A percentile compares a stretch with the other conserved stretches of the same genome.
These are phyloP conservation scores for Kwoniella botswanensis DNA, from an alignment of 768 basidiomycete genomes.

Conservation along the genomic window DNA sequence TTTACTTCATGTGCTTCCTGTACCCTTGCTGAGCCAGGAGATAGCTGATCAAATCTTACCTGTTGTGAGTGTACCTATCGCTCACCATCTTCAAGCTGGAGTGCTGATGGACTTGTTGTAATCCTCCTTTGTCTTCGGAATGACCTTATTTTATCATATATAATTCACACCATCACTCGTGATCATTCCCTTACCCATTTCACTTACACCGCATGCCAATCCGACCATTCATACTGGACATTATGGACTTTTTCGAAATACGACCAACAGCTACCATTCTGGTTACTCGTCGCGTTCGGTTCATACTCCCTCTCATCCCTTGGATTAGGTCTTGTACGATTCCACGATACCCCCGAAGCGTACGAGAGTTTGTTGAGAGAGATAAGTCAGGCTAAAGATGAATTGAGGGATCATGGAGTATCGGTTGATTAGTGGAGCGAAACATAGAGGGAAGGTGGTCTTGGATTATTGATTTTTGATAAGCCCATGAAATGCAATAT, in stretches of 20 bases:
- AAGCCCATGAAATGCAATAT: neutral
- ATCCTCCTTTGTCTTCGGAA: neutral
- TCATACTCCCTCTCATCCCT: constrained; percentile 78
- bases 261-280: constrained; percentile 72
- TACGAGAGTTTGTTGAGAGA: constrained; percentile 72
- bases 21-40: constrained; percentile 62
- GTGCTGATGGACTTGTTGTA: neutral
- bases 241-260: too few relatives aligned
- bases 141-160: neutral
- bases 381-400: constrained; percentile 67
- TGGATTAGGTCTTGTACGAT: constrained; percentile 74
- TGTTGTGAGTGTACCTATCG: constrained; percentile 62
- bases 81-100: neutral
- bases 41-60: constrained; percentile 65
- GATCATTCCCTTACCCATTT: neutral
- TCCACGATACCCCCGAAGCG: constrained; percentile 79
- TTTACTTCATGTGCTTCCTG: constrained; percentile 64
- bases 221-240: too few relatives aligned
- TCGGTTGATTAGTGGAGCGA: constrained; percentile 63
- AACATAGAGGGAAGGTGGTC: too few relatives aligned
- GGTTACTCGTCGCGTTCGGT: constrained; percentile 78
- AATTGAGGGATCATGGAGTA: constrained; percentile 67
- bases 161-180: neutral
- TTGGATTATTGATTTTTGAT: neutral
- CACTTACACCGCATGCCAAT: neutral